Evolutionary conservation across 2,329 filamentous ascomycete genomes (phyloP).

Genomic region (Alternaria sp.): DNA sequence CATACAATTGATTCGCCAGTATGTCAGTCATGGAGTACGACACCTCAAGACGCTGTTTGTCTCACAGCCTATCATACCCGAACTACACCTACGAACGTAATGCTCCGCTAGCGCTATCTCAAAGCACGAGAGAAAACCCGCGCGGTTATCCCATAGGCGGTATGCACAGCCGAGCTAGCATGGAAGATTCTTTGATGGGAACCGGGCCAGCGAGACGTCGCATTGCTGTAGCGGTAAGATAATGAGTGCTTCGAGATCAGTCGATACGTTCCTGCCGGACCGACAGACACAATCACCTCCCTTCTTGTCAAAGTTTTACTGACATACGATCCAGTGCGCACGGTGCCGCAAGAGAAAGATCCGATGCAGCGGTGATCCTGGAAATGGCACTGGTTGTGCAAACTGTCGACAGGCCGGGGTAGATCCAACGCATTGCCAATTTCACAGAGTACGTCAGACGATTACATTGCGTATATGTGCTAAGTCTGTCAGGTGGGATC

Average conservation of each 20-base stretch:
- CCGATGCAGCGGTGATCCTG: conserved; percentile 86
- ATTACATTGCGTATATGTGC: neutral
- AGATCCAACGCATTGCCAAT: conserved; percentile 71
- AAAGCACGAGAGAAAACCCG: conserved; percentile 33
- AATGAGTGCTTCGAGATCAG: neutral
- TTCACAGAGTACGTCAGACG: conserved; percentile 72
- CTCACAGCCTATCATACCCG: conserved; percentile 18
- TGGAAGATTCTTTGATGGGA: conserved; percentile 44
- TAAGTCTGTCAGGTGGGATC: conserved; percentile 45
- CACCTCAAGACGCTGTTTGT: conserved; percentile 26
- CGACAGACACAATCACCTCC: neutral
- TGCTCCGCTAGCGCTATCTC: conserved; percentile 26
- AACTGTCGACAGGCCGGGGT: conserved; percentile 82
- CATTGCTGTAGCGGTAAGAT: conserved; percentile 56
- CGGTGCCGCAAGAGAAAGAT: conserved; percentile 95
- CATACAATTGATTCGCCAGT: neutral
- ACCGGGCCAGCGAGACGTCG: conserved; percentile 56
- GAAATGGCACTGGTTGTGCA: conserved; percentile 77
- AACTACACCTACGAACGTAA: conserved; percentile 42
- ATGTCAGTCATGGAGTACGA: conserved; percentile 28
- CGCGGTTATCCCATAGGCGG: conserved; percentile 35
- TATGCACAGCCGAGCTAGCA: conserved; percentile 16
- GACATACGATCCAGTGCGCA: conserved; percentile 69
- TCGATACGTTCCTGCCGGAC: neutral
- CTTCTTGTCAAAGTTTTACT: neutral